Evolutionary conservation across 768 basidiomycete species (phyloP), one percentile per base, ranked within the genome.

Genomic region (Boletus bicolor): DNA sequence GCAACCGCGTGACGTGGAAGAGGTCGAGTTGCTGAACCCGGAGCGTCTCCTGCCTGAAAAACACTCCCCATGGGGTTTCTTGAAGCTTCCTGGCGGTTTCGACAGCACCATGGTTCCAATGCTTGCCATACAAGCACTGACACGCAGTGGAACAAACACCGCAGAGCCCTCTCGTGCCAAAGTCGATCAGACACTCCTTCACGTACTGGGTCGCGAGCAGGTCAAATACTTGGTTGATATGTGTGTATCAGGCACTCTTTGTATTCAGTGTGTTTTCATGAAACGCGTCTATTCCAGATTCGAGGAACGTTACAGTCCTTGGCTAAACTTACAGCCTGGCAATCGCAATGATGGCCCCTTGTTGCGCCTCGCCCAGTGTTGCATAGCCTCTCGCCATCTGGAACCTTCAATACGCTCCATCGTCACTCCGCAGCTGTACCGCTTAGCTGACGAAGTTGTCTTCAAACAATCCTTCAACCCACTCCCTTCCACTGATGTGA

Each of bases 61-160:
- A 54, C 60, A 65, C 28, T 64, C 65, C 10, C 72, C 77, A 26
- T 73, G 78, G 79, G 72, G 73, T 30, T 64, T 78, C 51, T 63
- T 75, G 54, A 68, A 69, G 28, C 61, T 69, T 21, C 67, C 73
- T n/a, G 74, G 71, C 5, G 70, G 73, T 5, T 68, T 74, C 21
- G 77, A 79, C 46, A 77, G 79, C 70, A 76, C 65, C 1, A 75
- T 73, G 48, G 73, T 76, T 5, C 79, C 79, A 14, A 76, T 81
- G 65, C 65, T 78, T 21, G 77, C 78, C 10, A 72, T 80, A 62
- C 76, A 76, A 57, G 75, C 73, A 34, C 64, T 79, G 35, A 72
- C 72, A 8, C 70, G 69, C 41, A 56, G 48, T 53, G 71, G 64
- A 28, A 52, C 62, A n/a, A 63, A 53, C 38, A 54, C 52, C 10